Percentiles rank a stretch among this genome's conserved stretches.
These are phyloP conservation scores for Aureobasidium sp. DNA, from an alignment of 2,329 filamentous ascomycete species.

Conservation along the genomic window DNA sequence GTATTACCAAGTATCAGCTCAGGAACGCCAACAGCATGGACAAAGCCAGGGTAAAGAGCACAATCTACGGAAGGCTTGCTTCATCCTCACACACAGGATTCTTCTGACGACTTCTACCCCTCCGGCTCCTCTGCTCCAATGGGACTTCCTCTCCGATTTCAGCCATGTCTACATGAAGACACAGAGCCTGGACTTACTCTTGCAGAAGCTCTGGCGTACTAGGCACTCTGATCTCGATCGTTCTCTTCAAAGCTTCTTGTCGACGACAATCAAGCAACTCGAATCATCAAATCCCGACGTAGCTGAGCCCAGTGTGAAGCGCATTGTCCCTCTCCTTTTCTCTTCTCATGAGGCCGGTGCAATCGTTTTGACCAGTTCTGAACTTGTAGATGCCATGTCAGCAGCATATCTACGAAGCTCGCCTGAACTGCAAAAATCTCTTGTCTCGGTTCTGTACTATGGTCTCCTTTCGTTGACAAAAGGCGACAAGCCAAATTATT, in stretches of 20 bases:
- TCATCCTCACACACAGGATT: slow-evolving; percentile 53
- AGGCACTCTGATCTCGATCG: slow-evolving; percentile 44
- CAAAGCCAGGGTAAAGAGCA: slow-evolving; percentile 28
- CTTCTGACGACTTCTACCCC: slow-evolving; percentile 41
- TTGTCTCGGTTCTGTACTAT: slow-evolving; percentile 67
- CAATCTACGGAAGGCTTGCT: slow-evolving; percentile 53
- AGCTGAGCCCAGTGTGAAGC: slow-evolving; percentile 47
- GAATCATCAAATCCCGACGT: slow-evolving; percentile 52
- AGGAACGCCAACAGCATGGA: slow-evolving; percentile 3
- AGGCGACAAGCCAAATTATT: slow-evolving; percentile 57
- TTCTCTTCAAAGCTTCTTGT: slow-evolving; percentile 52
- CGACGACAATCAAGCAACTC: slow-evolving; percentile 51
- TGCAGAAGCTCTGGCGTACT: slow-evolving; percentile 45
- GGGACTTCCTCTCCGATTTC: slow-evolving; percentile 61
- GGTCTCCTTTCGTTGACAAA: slow-evolving; percentile 64
- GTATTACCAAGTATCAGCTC: slow-evolving; percentile 48
- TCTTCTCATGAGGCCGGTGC: slow-evolving; percentile 47
- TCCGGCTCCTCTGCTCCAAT: slow-evolving; percentile 44
- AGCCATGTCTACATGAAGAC: slow-evolving; percentile 59
- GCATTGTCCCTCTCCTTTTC: slow-evolving; percentile 55
- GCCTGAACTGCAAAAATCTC: slow-evolving; percentile 51
- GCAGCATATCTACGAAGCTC: slow-evolving; percentile 57
- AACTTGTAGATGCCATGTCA: slow-evolving; percentile 72
- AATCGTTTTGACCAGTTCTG: slow-evolving; percentile 72
- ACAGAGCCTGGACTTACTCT: slow-evolving; percentile 41